Base-by-base conservation (phyloP, 2,329 filamentous ascomycete genomes). In the Lecanicillium sp. region DNA sequence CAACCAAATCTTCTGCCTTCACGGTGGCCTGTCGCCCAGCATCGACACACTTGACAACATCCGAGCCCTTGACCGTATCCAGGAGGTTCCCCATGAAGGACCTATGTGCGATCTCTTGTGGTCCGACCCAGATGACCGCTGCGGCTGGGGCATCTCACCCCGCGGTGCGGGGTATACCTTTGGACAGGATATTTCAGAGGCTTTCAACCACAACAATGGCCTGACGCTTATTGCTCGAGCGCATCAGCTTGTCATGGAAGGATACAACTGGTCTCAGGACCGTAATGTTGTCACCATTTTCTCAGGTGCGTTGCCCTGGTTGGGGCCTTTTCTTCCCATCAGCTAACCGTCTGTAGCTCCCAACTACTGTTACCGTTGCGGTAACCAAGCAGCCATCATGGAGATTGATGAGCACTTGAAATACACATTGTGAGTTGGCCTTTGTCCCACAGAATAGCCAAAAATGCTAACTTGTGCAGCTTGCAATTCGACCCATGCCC, bases 361-460 rank as follows among this genome's bases (percentile, higher is more conserved):
- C 47, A 90, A 90, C 64, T 98, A 98, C 73, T 98, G 90, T 71
- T 96, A 98, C 74, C 80, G 92, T 62, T 98, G 92, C 59, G 92
- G 92, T 58, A 98, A 98, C 67, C 92, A 96, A 67, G 92, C 92
- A 41, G 92, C 92, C n/a, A 96, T 98, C 63, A 98, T 98, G 92
- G 92, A 96, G 67, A 98, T 98, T 63, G 92, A 96, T 51, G 92
- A 98, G 68, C 89, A 96, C 63, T 70, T 98, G 59, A 96, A 98
- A 73, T 98, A 96, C 68, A 96, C 92, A 57, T 96, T 98, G 90
- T 95, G 76, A 65, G 88, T 80, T 25, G 20, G 33, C 15, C 45
- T 17, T 33, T 37, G 16, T 17, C 9, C 25, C 30, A 11, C 9
- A 15, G 35, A 9, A 16, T 28, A 30, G 27, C 34, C 14, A 30